Evolutionary conservation across 2,329 filamentous ascomycete species (phyloP).

Genomic region (Ophiostoma australiae): DNA sequence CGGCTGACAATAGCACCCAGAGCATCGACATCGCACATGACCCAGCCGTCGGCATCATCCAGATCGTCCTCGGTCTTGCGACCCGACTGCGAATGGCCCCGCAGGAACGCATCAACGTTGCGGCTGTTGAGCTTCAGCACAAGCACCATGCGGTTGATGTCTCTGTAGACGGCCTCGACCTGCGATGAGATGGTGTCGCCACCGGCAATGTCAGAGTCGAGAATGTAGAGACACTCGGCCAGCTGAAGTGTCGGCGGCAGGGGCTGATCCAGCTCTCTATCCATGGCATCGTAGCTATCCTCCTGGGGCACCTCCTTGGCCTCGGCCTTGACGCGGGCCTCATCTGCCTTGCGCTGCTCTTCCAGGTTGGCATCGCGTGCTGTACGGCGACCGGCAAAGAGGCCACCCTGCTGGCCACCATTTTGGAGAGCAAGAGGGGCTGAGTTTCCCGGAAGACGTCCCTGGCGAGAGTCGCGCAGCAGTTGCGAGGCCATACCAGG

Average conservation of each 20-base stretch:
- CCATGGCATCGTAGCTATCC: constrained; percentile 61
- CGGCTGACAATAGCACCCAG: constrained; percentile 60
- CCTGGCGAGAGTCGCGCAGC: constrained; percentile 38
- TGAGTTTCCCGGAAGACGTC: constrained; percentile 27
- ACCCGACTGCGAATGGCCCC: constrained; percentile 60
- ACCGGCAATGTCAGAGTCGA: constrained; percentile 48
- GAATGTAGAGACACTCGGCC: constrained; percentile 56
- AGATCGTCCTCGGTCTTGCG: constrained; percentile 57
- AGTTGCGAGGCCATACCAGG: constrained; percentile 55
- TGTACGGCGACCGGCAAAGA: constrained; percentile 33
- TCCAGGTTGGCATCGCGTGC: constrained; percentile 47
- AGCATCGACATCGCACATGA: constrained; percentile 68
- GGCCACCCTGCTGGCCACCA: background rate
- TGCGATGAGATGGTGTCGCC: constrained; percentile 57
- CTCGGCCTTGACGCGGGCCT: constrained; percentile 50
- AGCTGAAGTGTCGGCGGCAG: constrained; percentile 58
- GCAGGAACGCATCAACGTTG: constrained; percentile 61
- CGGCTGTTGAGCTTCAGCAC: constrained; percentile 78
- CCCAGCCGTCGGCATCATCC: constrained; percentile 63
- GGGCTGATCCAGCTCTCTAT: constrained; percentile 56
- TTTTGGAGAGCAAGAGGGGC: constrained; percentile 27
- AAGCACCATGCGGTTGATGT: constrained; percentile 92
- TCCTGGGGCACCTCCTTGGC: constrained; percentile 60
- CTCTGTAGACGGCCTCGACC: constrained; percentile 65
- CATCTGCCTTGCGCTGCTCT: constrained; percentile 49